These are phyloP conservation scores for Neopestalotiopsis sp. DNA, from an alignment of 2,329 filamentous ascomycete species.

Conservation along the genomic window DNA sequence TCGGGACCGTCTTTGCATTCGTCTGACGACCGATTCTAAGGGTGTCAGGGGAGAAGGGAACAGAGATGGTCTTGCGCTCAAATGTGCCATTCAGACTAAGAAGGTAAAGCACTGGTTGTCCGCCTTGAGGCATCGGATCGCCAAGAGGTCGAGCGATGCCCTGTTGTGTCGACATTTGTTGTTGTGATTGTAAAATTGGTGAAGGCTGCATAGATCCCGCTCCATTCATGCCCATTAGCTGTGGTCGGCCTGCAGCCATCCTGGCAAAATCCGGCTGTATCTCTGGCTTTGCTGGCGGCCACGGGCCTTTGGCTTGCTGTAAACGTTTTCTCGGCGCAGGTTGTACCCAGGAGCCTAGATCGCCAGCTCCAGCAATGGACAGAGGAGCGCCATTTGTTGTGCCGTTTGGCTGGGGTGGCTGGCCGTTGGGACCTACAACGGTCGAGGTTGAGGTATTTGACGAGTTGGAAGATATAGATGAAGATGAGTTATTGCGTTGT, in stretches of 20 bases:
- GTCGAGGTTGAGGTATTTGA: conserved; percentile 67
- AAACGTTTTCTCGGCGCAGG: conserved; percentile 54
- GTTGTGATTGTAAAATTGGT: conserved; percentile 42
- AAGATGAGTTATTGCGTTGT: conserved; percentile 89
- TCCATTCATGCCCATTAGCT: conserved; percentile 48
- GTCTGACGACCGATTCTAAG: conserved; percentile 95
- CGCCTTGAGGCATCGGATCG: conserved; percentile 66
- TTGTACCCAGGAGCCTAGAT: conserved; percentile 58
- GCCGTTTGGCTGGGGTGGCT: conserved; percentile 7
- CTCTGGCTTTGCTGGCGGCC: conserved; percentile 55
- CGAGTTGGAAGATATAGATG: conserved; percentile 74
- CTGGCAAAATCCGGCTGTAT: conserved; percentile 53
- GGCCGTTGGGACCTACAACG: conserved; percentile 59
- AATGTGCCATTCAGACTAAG: conserved; percentile 95
- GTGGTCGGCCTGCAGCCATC: conserved; percentile 40
- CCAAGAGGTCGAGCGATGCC: conserved; percentile 67
- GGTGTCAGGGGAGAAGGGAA: conserved; percentile 93
- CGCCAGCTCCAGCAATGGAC: conserved; percentile 43
- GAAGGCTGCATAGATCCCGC: conserved; percentile 43
- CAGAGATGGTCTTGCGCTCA: conserved; percentile 92
- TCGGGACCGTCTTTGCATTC: conserved; percentile 94
- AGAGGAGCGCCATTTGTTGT: conserved; percentile 62
- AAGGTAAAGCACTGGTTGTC: conserved; percentile 81
- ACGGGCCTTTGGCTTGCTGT: conserved; percentile 51
- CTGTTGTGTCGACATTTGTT: conserved; percentile 46